Percentiles rank a stretch among this genome's conserved stretches.
Conservation (phyloP, 2,329 filamentous ascomycete species). For the Aspergillus clavatus region DNA sequence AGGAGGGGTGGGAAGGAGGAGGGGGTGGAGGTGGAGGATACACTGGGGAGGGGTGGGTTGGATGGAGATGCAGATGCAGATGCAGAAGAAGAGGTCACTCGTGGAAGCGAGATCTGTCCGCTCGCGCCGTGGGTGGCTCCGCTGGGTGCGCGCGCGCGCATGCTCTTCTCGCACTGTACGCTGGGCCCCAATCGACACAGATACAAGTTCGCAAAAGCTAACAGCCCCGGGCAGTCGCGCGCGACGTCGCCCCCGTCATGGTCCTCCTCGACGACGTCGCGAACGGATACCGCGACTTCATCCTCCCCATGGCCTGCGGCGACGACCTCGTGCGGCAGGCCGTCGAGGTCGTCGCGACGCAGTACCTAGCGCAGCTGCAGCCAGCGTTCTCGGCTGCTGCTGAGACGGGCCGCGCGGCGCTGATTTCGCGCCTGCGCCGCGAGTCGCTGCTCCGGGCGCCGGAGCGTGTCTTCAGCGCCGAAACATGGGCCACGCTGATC, state of each 20-base stretch:
- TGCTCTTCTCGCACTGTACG: slow-evolving; percentile 17
- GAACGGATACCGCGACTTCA: slow-evolving; percentile 27
- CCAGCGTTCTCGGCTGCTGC: slow-evolving; percentile 9
- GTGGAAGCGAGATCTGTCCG: background rate
- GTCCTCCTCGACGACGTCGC: slow-evolving; percentile 23
- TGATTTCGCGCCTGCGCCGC: slow-evolving; percentile 14
- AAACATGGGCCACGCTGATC: slow-evolving; percentile 18
- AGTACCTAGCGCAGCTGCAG: slow-evolving; percentile 16
- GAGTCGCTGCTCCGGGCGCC: slow-evolving; percentile 11
- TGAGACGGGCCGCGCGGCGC: slow-evolving; percentile 11
- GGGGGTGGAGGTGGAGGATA: background rate
- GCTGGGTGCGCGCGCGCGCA: slow-evolving; percentile 7
- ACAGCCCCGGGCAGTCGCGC: slow-evolving; percentile 18
- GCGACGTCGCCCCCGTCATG: slow-evolving; percentile 27
- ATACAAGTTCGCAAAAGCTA: background rate
- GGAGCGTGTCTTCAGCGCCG: slow-evolving; percentile 12
- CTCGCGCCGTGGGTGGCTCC: slow-evolving; percentile 12
- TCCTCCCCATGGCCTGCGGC: slow-evolving; percentile 24
- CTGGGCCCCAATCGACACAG: no score
- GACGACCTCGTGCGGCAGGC: slow-evolving; percentile 21
- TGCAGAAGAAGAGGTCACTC: background rate
- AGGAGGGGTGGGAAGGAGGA: slow-evolving; percentile 1
- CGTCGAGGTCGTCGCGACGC: slow-evolving; percentile 19
- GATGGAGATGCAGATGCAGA: background rate
- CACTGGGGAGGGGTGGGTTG: no score